Evolutionary conservation across 2,329 filamentous ascomycete species (phyloP).

Genomic region (Penicillium oxalicum): DNA sequence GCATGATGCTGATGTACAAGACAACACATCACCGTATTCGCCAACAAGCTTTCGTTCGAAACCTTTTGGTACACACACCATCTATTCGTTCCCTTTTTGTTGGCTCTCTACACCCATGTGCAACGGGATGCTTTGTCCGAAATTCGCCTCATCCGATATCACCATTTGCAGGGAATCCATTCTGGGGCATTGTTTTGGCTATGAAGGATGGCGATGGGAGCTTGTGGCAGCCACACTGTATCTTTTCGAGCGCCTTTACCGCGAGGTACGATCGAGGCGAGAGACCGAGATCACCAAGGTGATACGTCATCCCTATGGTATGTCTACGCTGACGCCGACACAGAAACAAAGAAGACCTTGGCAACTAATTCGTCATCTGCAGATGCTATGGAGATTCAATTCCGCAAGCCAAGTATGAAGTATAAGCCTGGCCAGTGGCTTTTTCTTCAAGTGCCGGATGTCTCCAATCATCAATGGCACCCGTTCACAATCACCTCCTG

Average conservation of each 20-base stretch:
- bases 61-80: constrained; percentile 99
- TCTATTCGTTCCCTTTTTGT: constrained; percentile 91
- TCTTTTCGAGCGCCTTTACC: constrained; percentile 79
- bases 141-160: constrained; percentile 67
- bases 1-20: constrained; percentile 98
- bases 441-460: constrained; percentile 85
- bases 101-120: constrained; percentile 92
- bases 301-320: constrained; percentile 89
- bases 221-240: constrained; percentile 80
- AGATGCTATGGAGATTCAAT: constrained; percentile 97
- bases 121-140: constrained; percentile 91
- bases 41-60: constrained; percentile 94
- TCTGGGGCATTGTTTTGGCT: constrained; percentile 95
- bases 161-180: constrained; percentile 73
- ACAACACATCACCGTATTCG: constrained; percentile 89
- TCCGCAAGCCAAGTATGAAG: constrained; percentile 89
- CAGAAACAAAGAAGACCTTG: background rate
- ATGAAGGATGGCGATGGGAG: constrained; percentile 97
- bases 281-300: constrained; percentile 88
- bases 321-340: constrained; percentile 25
- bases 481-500: constrained; percentile 99
- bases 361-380: constrained; percentile 16
- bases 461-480: constrained; percentile 92
- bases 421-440: constrained; percentile 99
- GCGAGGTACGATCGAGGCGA: constrained; percentile 77